phyloP scores from a whole-genome alignment of 345 rosid species.

The Laguncularia racemosa region DNA sequence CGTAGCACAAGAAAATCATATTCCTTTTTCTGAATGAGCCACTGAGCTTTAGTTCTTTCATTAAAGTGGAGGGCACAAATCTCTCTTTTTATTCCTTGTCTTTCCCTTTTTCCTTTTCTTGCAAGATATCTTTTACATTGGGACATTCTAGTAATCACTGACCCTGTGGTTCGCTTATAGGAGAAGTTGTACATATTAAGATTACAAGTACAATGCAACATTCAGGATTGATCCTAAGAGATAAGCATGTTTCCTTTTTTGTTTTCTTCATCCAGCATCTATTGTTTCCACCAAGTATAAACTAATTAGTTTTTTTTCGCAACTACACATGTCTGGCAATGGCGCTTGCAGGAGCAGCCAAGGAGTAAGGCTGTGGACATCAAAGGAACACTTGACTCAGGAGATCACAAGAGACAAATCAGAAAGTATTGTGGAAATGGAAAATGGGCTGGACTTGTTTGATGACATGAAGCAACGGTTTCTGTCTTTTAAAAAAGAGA shows the following conservation, averaged over 20 bases:
- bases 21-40: no score
- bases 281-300: neutral
- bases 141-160: conserved; percentile 11
- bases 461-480: conserved; percentile 63
- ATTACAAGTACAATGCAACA: conserved; percentile 24
- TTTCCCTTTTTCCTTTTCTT: neutral
- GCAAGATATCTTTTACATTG: neutral
- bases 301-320: conserved; percentile 7
- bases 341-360: conserved; percentile 29
- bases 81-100: neutral
- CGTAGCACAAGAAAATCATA: no score
- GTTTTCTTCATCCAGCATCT: conserved; percentile 4
- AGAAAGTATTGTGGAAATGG: conserved; percentile 22
- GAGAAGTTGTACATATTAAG: conserved; percentile 21
- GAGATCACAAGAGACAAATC: conserved; percentile 25
- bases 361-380: conserved; percentile 27
- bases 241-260: conserved; percentile 23
- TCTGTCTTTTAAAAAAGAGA: conserved; percentile 58
- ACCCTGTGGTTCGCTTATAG: conserved; percentile 23
- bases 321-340: conserved; percentile 7
- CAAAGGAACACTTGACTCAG: conserved; percentile 29
- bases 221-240: conserved; percentile 27
- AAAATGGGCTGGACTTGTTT: conserved; percentile 28
- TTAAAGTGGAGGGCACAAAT: neutral
- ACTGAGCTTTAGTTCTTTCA: neutral